These are phyloP conservation scores for Paecilomyces variotii DNA, from an alignment of 2,329 filamentous ascomycete species.

Conservation along the genomic window DNA sequence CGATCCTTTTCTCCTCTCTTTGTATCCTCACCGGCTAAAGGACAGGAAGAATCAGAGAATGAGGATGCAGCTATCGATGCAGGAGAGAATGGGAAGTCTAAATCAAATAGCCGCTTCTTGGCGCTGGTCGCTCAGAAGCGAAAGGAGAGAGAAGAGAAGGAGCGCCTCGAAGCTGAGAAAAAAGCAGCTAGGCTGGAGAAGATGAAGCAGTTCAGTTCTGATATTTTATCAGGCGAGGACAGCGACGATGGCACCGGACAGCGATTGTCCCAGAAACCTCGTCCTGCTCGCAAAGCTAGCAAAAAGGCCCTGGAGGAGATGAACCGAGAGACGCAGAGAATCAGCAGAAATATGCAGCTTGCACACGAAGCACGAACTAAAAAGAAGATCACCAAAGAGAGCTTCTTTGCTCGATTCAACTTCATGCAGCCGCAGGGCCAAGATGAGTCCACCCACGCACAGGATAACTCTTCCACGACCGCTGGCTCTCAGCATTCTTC, in stretches of 20 bases:
- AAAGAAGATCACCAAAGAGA: slow-evolving; percentile 80
- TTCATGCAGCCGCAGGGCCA: slow-evolving; percentile 46
- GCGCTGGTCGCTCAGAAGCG: slow-evolving; percentile 67
- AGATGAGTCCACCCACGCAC: slow-evolving; percentile 16
- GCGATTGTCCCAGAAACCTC: slow-evolving; percentile 59
- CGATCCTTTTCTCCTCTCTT: slow-evolving; percentile 37
- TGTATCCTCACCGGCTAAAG: slow-evolving; percentile 28
- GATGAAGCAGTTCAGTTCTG: slow-evolving; percentile 26
- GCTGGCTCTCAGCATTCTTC: slow-evolving; percentile 45
- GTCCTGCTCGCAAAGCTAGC: slow-evolving; percentile 72
- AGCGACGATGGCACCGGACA: slow-evolving; percentile 56
- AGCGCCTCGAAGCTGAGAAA: slow-evolving; percentile 46
- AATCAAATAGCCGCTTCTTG: slow-evolving; percentile 54
- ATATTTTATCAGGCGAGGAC: slow-evolving; percentile 43
- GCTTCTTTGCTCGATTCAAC: slow-evolving; percentile 78
- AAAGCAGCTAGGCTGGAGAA: slow-evolving; percentile 25
- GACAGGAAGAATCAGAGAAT: slow-evolving; percentile 8
- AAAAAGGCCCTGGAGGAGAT: slow-evolving; percentile 95
- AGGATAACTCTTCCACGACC: slow-evolving; percentile 28
- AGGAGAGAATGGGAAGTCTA: slow-evolving; percentile 9
- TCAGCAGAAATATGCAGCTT: slow-evolving; percentile 83
- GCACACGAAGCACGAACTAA: slow-evolving; percentile 82
- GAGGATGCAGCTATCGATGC: slow-evolving; percentile 12
- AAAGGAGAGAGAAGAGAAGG: slow-evolving; percentile 59
- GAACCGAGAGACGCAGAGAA: slow-evolving; percentile 85